Conservation (phyloP, 306 rosid species). For the Cajanus cajan region DNA sequence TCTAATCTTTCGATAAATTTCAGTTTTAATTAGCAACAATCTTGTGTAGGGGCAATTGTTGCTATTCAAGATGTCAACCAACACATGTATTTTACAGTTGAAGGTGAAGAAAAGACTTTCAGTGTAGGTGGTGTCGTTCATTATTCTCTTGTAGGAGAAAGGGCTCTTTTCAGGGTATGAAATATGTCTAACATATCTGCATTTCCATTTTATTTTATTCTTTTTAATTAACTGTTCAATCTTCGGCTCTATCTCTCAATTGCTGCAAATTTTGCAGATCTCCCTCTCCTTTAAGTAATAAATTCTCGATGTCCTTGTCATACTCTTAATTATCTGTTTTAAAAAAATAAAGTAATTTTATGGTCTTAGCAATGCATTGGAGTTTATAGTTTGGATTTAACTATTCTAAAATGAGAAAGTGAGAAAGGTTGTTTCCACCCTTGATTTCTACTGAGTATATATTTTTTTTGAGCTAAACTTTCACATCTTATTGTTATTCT, state of each 20-base stretch:
- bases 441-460: neutral
- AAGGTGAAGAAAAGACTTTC: slow-evolving; percentile 58
- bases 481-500: slow-evolving; percentile 23
- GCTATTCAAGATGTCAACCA: slow-evolving; percentile 85
- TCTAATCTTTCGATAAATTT: slow-evolving; percentile 27
- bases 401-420: neutral
- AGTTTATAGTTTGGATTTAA: slow-evolving; percentile 5
- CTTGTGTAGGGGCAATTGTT: slow-evolving; percentile 79
- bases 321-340: slow-evolving; percentile 17
- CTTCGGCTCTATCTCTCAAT: neutral
- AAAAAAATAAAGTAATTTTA: neutral
- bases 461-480: neutral
- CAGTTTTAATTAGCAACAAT: slow-evolving; percentile 38
- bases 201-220: neutral
- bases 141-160: slow-evolving; percentile 88
- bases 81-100: slow-evolving; percentile 84
- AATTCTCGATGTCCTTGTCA: neutral
- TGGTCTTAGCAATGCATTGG: neutral
- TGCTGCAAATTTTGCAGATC: slow-evolving; percentile 18
- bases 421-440: neutral
- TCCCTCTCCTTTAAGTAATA: neutral
- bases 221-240: neutral
- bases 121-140: slow-evolving; percentile 68
- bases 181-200: slow-evolving; percentile 6
- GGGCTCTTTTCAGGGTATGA: slow-evolving; percentile 92